phyloP scores from a whole-genome alignment of 2,329 filamentous ascomycete species.

The Neopestalotiopsis sp. region DNA sequence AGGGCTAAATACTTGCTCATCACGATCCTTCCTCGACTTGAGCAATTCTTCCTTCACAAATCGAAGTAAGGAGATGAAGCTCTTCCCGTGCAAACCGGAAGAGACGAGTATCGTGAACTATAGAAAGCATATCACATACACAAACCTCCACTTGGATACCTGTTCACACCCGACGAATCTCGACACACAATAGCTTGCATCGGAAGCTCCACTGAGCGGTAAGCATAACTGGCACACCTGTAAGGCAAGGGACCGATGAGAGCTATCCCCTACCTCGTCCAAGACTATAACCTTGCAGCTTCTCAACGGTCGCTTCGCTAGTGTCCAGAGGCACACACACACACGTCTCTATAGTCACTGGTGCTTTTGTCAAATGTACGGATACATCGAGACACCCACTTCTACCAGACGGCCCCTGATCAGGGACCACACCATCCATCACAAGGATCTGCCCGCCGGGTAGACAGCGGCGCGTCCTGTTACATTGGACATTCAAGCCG shows the following conservation, averaged over 20 bases:
- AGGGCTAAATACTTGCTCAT: background rate
- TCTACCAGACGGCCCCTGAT: slow-evolving; percentile 9
- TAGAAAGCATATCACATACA: too few species aligned
- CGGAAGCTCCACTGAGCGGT: slow-evolving; percentile 7
- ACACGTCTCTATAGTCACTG: background rate
- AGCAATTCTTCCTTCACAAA: too few species aligned
- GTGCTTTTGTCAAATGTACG: slow-evolving; percentile 24
- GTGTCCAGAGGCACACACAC: slow-evolving; percentile 8
- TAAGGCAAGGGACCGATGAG: slow-evolving; percentile 14
- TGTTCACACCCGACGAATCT: too few species aligned
- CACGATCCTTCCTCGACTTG: background rate
- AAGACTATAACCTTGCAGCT: slow-evolving; percentile 8
- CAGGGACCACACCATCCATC: slow-evolving; percentile 23
- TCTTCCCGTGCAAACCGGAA: too few species aligned
- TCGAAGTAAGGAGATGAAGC: too few species aligned
- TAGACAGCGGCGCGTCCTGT: slow-evolving; percentile 26
- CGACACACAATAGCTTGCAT: background rate
- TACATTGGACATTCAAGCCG: slow-evolving; percentile 35
- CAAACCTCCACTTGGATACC: too few species aligned
- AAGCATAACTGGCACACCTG: slow-evolving; percentile 3
- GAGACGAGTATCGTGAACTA: too few species aligned
- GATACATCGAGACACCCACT: slow-evolving; percentile 23
- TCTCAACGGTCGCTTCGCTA: background rate
- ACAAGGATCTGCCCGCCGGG: slow-evolving; percentile 33
- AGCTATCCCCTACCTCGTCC: background rate